Conservation (phyloP, 2,329 filamentous ascomycete genomes). For the Coniella vitis region DNA sequence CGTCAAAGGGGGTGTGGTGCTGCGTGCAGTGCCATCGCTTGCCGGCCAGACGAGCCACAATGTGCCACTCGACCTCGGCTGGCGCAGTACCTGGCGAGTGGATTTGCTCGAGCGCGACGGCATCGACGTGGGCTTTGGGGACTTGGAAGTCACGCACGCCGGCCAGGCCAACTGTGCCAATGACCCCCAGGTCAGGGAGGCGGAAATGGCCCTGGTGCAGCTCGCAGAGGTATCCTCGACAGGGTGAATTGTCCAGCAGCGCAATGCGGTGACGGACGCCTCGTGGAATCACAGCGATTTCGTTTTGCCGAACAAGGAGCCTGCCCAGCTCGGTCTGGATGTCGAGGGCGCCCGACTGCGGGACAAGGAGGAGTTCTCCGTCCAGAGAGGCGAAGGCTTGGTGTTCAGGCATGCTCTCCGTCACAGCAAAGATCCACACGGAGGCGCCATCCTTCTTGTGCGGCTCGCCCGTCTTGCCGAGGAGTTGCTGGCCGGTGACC, state of each 20-base stretch:
- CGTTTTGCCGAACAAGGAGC: constrained; percentile 54
- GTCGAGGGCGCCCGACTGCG: constrained; percentile 56
- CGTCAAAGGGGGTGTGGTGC: constrained; percentile 56
- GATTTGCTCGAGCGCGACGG: constrained; percentile 26
- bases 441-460: constrained; percentile 62
- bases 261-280: constrained; percentile 39
- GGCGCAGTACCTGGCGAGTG: constrained; percentile 5
- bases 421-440: constrained; percentile 62
- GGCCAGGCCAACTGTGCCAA: constrained; percentile 51
- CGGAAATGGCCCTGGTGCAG: constrained; percentile 51
- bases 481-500: constrained; percentile 44
- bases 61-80: constrained; percentile 26
- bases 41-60: constrained; percentile 51
- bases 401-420: constrained; percentile 58
- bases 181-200: constrained; percentile 51
- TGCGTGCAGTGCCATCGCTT: constrained; percentile 52
- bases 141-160: constrained; percentile 56
- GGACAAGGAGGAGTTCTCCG: constrained; percentile 59
- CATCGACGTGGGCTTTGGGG: constrained; percentile 49
- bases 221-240: constrained; percentile 55
- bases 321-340: constrained; percentile 59
- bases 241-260: constrained; percentile 40
- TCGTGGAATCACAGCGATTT: constrained; percentile 57
- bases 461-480: constrained; percentile 63
- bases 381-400: constrained; percentile 67